Evolutionary conservation across 129 eudicot species (phyloP).

Genomic region (Chrysanthemum makinoi): DNA sequence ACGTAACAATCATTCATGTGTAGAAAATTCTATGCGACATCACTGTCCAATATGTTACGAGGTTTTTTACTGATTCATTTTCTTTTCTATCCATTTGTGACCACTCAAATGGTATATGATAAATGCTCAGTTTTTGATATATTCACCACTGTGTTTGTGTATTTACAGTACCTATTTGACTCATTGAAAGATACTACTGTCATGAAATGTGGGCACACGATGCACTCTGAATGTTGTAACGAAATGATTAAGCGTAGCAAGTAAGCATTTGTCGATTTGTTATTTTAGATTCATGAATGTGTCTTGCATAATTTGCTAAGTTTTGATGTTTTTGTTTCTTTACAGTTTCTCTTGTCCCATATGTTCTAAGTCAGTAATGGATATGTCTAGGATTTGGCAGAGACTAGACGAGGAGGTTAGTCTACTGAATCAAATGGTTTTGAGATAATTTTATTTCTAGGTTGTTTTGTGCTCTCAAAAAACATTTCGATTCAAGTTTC

Average conservation of each 20-base stretch:
- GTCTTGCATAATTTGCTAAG: neutral
- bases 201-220: constrained; percentile 98
- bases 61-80: constrained; percentile 38
- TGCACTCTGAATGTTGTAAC: constrained; percentile 78
- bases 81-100: neutral
- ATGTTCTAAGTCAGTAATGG: constrained; percentile 81
- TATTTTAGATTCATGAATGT: constrained; percentile 10
- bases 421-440: constrained; percentile 12
- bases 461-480: neutral
- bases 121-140: neutral
- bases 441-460: neutral
- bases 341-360: constrained; percentile 87
- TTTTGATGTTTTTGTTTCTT: neutral
- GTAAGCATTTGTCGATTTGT: constrained; percentile 39
- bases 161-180: constrained; percentile 81
- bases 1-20: constrained; percentile 78
- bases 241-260: constrained; percentile 83
- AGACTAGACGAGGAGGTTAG: constrained; percentile 89
- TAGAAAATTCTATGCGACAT: constrained; percentile 95
- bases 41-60: constrained; percentile 98
- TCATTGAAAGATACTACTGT: constrained; percentile 85
- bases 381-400: constrained; percentile 87
- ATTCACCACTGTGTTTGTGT: constrained; percentile 13
- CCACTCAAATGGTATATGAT: neutral
- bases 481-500: no score